A percentile compares a stretch with the other conserved stretches of the same genome.
Evolutionary conservation across 306 rosid species (phyloP).

Genomic region (Dalbergia oliveri): DNA sequence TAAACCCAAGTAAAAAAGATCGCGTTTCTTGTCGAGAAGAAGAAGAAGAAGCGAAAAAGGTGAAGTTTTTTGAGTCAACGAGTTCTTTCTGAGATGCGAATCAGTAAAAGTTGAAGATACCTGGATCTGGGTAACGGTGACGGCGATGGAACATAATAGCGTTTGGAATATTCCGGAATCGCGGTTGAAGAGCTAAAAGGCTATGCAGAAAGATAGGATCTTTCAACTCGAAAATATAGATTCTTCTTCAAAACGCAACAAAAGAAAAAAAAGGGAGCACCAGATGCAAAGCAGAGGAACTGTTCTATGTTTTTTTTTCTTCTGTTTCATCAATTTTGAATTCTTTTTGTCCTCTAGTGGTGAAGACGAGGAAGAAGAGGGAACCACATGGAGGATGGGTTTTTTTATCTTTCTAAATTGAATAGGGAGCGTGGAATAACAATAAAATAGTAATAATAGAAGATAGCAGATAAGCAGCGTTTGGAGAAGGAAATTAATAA

Average conservation of each 20-base stretch:
- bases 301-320: background rate
- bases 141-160: constrained; percentile 40
- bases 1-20: background rate
- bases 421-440: background rate
- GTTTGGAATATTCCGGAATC: constrained; percentile 51
- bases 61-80: background rate
- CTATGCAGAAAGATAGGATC: background rate
- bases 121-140: constrained; percentile 28
- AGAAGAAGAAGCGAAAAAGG: background rate
- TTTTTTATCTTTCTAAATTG: background rate
- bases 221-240: background rate
- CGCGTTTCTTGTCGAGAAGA: background rate
- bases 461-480: too few species aligned
- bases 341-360: background rate
- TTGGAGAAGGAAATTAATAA: too few species aligned
- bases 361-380: background rate
- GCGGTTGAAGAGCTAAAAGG: background rate
- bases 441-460: too few species aligned
- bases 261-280: background rate
- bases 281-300: constrained; percentile 16
- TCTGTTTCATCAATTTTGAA: too few species aligned
- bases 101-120: background rate
- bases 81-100: background rate
- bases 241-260: background rate
- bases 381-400: background rate